Base-by-base conservation (phyloP, 306 rosid genomes). In the Lupinus albus region DNA sequence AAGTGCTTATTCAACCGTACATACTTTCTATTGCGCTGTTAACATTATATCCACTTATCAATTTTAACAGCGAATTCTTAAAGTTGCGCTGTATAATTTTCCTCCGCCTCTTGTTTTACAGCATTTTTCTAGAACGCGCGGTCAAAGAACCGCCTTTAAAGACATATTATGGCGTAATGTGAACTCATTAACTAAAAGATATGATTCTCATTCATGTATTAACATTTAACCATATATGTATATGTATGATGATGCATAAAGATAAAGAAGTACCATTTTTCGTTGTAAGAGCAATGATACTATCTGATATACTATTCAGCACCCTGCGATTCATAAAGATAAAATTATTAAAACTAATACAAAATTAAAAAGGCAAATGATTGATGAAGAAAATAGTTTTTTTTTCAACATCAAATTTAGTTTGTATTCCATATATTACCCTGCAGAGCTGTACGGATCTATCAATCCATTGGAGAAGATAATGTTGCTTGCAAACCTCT, bases 391-490 rank as follows among this genome's bases (percentile, higher is more conserved):
- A 32, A 2, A 39, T 44, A 48, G 4, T 36, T n/a, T 47, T 49
- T 46, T 52, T 47, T 11, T 14, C 8, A 52, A 8, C 25, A 54
- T 53, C 25, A 62, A 73, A 17, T n/a, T 30, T 44, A 12, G 8
- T 56, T 62, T 49, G 5, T 71, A 30, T 48, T 50, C 16, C 4
- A 3, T 48, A 20, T 28, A 3, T 14, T 83, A 89, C 94, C 91
- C 91, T 61, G 88, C 94, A 42, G 77, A 71, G 11, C 94, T 87
- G 69, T 83, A 87, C 10, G 96, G 96, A 72, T 87, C 94, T 70
- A 54, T 75, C 15, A 89, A 67, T 11, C 96, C 94, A 68, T 87
- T 89, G 70, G 96, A 89, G 88, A 89, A 89, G 42, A 89, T 83
- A 41, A 89, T 87, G 74, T 89, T 89, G 80, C 94, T 87, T 25